A percentile compares a stretch with the other conserved stretches of the same genome.
phyloP scores from a whole-genome alignment of 306 rosid genomes.

The apple (Malus domestica) region DNA sequence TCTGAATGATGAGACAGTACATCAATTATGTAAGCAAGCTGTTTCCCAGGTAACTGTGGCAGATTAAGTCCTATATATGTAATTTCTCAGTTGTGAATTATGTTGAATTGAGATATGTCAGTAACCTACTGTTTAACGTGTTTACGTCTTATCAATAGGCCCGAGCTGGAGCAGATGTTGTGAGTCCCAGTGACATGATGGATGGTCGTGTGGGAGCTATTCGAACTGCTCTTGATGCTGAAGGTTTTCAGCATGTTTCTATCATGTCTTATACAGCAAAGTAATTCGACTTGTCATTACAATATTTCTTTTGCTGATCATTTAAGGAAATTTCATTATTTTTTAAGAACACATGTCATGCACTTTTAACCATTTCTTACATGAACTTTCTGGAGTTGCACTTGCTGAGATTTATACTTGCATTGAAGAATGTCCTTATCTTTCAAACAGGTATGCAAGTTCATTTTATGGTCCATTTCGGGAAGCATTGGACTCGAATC shows the following conservation, averaged over 20 bases:
- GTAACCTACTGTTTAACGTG: neutral
- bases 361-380: neutral
- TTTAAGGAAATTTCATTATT: neutral
- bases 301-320: neutral
- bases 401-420: neutral
- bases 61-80: slow-evolving; percentile 5
- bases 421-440: neutral
- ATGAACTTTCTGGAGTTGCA: neutral
- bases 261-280: slow-evolving; percentile 95
- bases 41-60: slow-evolving; percentile 76
- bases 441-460: slow-evolving; percentile 73
- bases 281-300: slow-evolving; percentile 30
- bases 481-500: slow-evolving; percentile 92
- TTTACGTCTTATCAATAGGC: slow-evolving; percentile 42
- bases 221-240: slow-evolving; percentile 87
- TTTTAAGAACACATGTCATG: neutral
- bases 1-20: slow-evolving; percentile 91
- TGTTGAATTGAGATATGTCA: neutral
- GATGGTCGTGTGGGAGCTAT: slow-evolving; percentile 94
- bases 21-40: slow-evolving; percentile 92
- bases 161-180: slow-evolving; percentile 94
- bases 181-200: slow-evolving; percentile 99
- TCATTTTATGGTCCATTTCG: slow-evolving; percentile 96
- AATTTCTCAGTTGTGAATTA: slow-evolving; percentile 3
- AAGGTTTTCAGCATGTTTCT: slow-evolving; percentile 87